A percentile compares a stretch with the other conserved stretches of the same genome.
Conservation (phyloP, 2,329 filamentous ascomycete species). For the Claviceps arundinis region DNA sequence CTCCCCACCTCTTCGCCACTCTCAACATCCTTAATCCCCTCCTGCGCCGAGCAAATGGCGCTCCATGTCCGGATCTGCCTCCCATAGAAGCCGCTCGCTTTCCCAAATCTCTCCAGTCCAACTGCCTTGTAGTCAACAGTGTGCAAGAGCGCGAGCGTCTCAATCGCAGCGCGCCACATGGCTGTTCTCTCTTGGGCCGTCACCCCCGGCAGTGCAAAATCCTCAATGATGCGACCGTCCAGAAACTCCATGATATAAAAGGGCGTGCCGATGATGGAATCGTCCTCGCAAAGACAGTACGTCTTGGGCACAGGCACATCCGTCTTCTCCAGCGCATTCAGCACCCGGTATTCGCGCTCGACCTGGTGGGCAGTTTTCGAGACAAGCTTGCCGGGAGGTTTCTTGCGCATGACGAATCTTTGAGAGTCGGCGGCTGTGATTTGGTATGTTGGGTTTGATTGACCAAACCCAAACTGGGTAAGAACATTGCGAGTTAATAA, state of each 20-base stretch:
- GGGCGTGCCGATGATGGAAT: conserved; percentile 65
- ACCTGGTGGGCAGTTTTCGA: conserved; percentile 93
- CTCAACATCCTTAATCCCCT: conserved; percentile 61
- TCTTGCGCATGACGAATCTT: conserved; percentile 88
- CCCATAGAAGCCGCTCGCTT: conserved; percentile 63
- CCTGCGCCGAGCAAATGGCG: conserved; percentile 67
- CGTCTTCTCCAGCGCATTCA: conserved; percentile 65
- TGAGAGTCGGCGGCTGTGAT: conserved; percentile 57
- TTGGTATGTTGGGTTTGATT: conserved; percentile 95
- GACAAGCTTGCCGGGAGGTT: conserved; percentile 86
- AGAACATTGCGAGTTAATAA: no score
- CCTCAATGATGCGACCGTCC: conserved; percentile 85
- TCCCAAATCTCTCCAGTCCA: conserved; percentile 62
- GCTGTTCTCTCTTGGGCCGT: conserved; percentile 53
- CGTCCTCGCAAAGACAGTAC: conserved; percentile 77
- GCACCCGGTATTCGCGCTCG: conserved; percentile 86
- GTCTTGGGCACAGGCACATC: conserved; percentile 77
- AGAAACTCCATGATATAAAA: conserved; percentile 98
- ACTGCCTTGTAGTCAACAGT: conserved; percentile 52
- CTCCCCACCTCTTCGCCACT: conserved; percentile 63
- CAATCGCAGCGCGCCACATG: conserved; percentile 78
- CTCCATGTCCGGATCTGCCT: conserved; percentile 76
- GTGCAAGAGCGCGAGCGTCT: conserved; percentile 77
- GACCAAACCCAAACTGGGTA: conserved; percentile 80
- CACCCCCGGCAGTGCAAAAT: conserved; percentile 67